Evolutionary conservation across 495 filamentous ascomycete genomes (phyloP), one percentile per base, ranked within the genome.

Genomic region (Penicillium argentinense): DNA sequence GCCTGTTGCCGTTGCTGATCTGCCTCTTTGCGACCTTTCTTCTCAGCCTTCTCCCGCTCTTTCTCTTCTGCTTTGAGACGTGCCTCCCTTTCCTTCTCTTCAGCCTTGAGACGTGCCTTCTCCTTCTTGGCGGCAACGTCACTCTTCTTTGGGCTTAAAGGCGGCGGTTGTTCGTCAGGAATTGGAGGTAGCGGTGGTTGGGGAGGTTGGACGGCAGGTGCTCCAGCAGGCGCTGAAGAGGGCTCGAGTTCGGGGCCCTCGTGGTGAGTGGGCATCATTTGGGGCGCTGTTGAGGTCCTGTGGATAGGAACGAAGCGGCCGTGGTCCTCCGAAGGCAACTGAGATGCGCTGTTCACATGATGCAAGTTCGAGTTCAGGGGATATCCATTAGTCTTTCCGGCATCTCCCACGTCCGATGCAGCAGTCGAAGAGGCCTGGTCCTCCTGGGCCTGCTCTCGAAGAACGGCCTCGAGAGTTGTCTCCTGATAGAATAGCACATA

Each of bases 401-500:
- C 71, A 0, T 82, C 83, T 43, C 79, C 76, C 26, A 77, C 57
- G 41, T 80, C 75, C 32, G 83, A 79, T 9, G 56, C 42, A 3
- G 45, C 58, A 1, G 52, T 32, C 7, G 56, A 29, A 43, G 85
- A 73, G 19, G 87, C 81, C 36, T 82, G 66, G 18, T 85, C 85
- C 62, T 96, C 91, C 18, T 84, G 84, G 37, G 85, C 83, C 51
- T 96, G 89, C 65, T 96, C 85, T 53, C 75, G 85, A 52, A 86
- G 77, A 36, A 97, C 83, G 39, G 88, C 90, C 63, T 97, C 93
- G 14, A 90, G 72, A 2, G 91, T 96, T 2, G 91, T 96, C 64
- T 98, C 92, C 61, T 97, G 93, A 60, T 98, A 98, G 67, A 98
- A 97, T 1, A 98, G 73, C 14, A 98, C 91, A 58, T 98, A 98